Conservation (phyloP, 352 stramenopile species). For the Phytophthora uliginosa region DNA sequence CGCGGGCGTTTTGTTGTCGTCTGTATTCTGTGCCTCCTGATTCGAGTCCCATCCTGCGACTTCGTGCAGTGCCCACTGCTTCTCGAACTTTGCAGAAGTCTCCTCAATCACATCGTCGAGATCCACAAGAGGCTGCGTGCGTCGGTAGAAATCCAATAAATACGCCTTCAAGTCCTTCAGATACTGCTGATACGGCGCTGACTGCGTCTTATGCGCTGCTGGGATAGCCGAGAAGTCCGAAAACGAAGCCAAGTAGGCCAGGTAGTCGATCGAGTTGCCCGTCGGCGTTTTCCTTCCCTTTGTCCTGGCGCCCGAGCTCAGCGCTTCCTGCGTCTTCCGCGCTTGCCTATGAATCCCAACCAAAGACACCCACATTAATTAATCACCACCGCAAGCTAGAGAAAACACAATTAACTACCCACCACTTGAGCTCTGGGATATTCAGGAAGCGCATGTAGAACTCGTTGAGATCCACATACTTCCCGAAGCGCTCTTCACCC, state of each 20-base stretch:
- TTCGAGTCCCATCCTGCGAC: conserved; percentile 66
- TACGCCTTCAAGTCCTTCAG: conserved; percentile 83
- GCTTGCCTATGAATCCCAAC: conserved; percentile 33
- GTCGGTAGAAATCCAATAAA: conserved; percentile 89
- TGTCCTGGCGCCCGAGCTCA: conserved; percentile 25
- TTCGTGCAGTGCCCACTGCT: conserved; percentile 75
- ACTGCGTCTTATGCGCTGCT: conserved; percentile 64
- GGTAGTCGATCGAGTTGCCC: conserved; percentile 63
- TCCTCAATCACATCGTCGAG: conserved; percentile 88
- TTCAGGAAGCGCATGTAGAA: conserved; percentile 88
- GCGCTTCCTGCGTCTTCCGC: conserved; percentile 34
- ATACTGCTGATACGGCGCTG: conserved; percentile 72
- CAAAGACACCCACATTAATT: neutral
- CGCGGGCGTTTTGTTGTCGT: conserved; percentile 16
- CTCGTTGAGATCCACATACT: conserved; percentile 92
- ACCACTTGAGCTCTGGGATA: conserved; percentile 68
- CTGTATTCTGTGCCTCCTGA: conserved; percentile 3
- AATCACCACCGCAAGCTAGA: neutral
- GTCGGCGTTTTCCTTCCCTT: conserved; percentile 26
- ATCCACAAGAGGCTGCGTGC: conserved; percentile 90
- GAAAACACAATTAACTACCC: neutral
- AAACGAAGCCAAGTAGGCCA: conserved; percentile 78
- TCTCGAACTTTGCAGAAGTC: conserved; percentile 86
- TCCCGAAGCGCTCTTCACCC: conserved; percentile 90
- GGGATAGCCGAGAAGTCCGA: conserved; percentile 75